Base-by-base conservation (phyloP, 2,329 filamentous ascomycete species). In the Phoma sp. region DNA sequence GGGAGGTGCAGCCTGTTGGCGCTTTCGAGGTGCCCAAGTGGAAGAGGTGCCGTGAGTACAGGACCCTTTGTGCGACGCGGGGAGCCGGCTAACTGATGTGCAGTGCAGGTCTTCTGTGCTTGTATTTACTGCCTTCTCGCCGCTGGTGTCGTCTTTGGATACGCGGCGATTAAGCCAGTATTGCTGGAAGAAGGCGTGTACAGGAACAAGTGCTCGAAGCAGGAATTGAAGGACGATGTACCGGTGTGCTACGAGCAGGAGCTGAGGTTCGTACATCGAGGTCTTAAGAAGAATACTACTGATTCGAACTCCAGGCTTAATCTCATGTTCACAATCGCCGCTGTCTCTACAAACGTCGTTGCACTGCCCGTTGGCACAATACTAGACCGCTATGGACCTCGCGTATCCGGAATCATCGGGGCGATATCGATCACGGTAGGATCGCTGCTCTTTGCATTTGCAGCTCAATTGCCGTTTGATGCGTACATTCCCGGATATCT, bases 251-350 rank as follows among this genome's bases (percentile, higher is more conserved):
- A 76, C 47, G 67, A 72, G 56, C 75, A 77, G 61, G 75, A 77
- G 61, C 51, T 77, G 27, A 63, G 71, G 71, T 73, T 25, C 36
- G 62, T 61, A 22, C 5, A 12, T 88, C 92, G 71, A 87, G 87
- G 2, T 88, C 90, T 9, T 73, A 80, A 81, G 90, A 24, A 38
- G 33, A 22, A 8, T 52, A 37, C 32, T 6, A 38, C 56, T 65
- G 41, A 65, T 35, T 25, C 33, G 32, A 36, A 82, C 4, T 43
- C 81, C 85, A 82, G 81, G 55, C 82, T 96, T 52, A 96, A 96
- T 73, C 80, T 96, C 63, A 96, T 96, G 90, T 96, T 96, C 80
- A 96, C 92, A 6, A 84, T 92, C 36, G 92, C 92, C 12, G 92
- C 92, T 13, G 92, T 96, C 9, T 89, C 85, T 6, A 96, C 92